A percentile compares a stretch with the other conserved stretches of the same genome.
Conservation (phyloP, 2,329 filamentous ascomycete genomes). For the Apiospora saccharicola region DNA sequence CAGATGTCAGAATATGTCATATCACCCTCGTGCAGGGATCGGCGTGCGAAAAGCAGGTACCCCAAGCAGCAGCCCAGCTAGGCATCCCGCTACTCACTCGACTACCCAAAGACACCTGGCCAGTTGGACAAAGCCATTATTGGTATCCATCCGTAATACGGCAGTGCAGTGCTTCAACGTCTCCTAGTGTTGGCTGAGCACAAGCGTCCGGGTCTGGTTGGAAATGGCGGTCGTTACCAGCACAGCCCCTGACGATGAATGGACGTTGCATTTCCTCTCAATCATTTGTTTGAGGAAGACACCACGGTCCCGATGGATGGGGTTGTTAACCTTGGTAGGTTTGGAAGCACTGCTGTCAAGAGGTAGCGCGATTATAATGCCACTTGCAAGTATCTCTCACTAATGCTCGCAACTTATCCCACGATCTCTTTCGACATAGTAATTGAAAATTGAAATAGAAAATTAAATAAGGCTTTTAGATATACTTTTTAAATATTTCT, state of each 20-base stretch:
- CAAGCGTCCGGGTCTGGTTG: neutral
- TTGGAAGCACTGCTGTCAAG: too few species aligned
- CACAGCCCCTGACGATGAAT: neutral
- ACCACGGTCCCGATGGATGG: neutral
- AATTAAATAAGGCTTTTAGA: too few species aligned
- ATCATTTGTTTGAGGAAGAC: neutral
- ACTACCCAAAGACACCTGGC: neutral
- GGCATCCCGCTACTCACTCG: neutral
- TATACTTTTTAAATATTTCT: too few species aligned
- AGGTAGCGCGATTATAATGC: too few species aligned
- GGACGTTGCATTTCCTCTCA: neutral
- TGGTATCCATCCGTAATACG: neutral
- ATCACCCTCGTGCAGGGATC: constrained; percentile 8
- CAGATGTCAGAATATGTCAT: constrained; percentile 16
- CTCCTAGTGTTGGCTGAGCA: neutral
- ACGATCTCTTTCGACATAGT: too few species aligned
- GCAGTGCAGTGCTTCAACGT: neutral
- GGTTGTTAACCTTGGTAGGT: neutral
- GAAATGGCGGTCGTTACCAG: neutral
- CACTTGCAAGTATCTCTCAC: too few species aligned
- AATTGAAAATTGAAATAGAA: too few species aligned
- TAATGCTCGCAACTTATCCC: too few species aligned
- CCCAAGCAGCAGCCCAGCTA: neutral
- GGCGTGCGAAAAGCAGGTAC: constrained; percentile 4
- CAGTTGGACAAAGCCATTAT: neutral